Percentiles rank a stretch among this genome's conserved stretches.
Conservation (phyloP, 2,329 filamentous ascomycete genomes). For the Penicillium sp. region DNA sequence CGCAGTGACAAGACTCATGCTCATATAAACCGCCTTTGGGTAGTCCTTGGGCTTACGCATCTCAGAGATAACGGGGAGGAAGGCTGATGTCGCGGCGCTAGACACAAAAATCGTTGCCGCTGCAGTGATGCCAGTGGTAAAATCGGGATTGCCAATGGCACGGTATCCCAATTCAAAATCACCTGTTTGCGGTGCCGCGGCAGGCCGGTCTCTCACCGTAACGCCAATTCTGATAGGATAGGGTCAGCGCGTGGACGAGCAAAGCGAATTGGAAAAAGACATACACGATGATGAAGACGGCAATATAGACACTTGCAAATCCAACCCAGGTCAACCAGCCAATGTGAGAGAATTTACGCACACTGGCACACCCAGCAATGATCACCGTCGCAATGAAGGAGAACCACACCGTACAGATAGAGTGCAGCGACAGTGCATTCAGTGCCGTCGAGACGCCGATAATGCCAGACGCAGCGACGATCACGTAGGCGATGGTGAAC, state of each 20-base stretch:
- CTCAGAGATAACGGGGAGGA: constrained; percentile 68
- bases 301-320: constrained; percentile 61
- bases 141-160: constrained; percentile 60
- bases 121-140: constrained; percentile 63
- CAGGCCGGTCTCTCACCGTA: constrained; percentile 61
- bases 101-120: constrained; percentile 65
- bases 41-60: constrained; percentile 65
- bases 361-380: constrained; percentile 52
- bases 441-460: constrained; percentile 63
- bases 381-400: constrained; percentile 59
- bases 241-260: not conserved
- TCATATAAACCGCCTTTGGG: constrained; percentile 63
- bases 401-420: constrained; percentile 63
- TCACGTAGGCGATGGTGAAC: constrained; percentile 63
- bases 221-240: constrained; percentile 52
- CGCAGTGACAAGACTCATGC: constrained; percentile 61
- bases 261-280: not conserved
- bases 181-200: constrained; percentile 63
- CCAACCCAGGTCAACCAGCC: constrained; percentile 67
- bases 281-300: constrained; percentile 61
- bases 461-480: constrained; percentile 62
- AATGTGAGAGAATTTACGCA: constrained; percentile 64
- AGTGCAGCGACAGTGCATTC: constrained; percentile 64
- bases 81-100: constrained; percentile 63
- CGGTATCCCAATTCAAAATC: constrained; percentile 64